Conservation (phyloP, 129 eudicot species). For the Saposhnikovia divaricata region DNA sequence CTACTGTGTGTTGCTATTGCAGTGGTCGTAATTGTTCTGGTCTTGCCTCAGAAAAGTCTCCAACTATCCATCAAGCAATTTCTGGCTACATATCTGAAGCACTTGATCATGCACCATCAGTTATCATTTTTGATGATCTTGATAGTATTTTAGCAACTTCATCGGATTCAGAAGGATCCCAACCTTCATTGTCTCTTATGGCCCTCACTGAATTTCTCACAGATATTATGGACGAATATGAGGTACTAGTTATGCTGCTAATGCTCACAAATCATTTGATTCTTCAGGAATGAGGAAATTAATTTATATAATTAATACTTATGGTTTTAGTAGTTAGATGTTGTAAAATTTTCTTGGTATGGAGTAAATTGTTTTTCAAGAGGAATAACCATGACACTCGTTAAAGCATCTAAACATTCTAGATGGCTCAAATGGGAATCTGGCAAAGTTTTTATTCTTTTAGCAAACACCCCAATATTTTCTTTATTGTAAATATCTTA, state of each 20-base stretch:
- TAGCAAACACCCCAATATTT: neutral
- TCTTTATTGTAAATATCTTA: too few species aligned
- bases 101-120: slow-evolving; percentile 80
- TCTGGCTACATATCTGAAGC: slow-evolving; percentile 83
- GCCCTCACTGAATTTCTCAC: slow-evolving; percentile 57
- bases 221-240: slow-evolving; percentile 84
- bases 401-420: neutral
- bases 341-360: neutral
- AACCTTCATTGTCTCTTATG: slow-evolving; percentile 56
- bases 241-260: slow-evolving; percentile 34
- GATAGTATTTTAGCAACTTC: slow-evolving; percentile 75
- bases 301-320: neutral
- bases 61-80: slow-evolving; percentile 62
- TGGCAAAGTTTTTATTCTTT: neutral
- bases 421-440: neutral
- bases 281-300: neutral
- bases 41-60: slow-evolving; percentile 69
- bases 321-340: neutral
- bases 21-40: slow-evolving; percentile 72
- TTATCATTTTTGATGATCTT: slow-evolving; percentile 83
- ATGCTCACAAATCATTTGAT: neutral
- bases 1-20: slow-evolving; percentile 22
- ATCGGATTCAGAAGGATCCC: slow-evolving; percentile 62
- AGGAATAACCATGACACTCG: neutral
- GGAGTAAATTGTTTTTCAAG: neutral